Conservation (phyloP, 1,284 basidiomycete species). For the Boletus sp. region DNA sequence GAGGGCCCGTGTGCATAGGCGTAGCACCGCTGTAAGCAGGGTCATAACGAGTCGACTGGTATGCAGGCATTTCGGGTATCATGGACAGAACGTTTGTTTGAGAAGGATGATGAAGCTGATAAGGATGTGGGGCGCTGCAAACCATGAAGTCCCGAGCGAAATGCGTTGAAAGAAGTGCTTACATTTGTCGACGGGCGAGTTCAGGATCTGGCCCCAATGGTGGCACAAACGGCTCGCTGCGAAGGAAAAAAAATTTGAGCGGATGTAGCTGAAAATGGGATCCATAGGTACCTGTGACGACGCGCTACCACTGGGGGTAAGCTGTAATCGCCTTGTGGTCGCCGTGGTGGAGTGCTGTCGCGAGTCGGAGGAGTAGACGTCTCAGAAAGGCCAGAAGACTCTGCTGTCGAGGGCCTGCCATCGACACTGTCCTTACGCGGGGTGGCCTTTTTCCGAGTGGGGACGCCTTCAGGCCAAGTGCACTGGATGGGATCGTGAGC, state of each 20-base stretch:
- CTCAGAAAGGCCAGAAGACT: conserved; percentile 58
- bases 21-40: conserved; percentile 32
- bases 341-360: conserved; percentile 55
- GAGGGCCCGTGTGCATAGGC: conserved; percentile 24
- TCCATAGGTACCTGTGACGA: conserved; percentile 47
- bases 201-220: conserved; percentile 42
- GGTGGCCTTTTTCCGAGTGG: conserved; percentile 53
- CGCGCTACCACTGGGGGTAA: conserved; percentile 49
- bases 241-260: neutral
- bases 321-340: conserved; percentile 44
- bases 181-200: conserved; percentile 47
- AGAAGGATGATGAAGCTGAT: conserved; percentile 37
- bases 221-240: conserved; percentile 33
- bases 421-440: conserved; percentile 48
- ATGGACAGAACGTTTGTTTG: conserved; percentile 46
- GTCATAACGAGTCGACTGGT: conserved; percentile 50
- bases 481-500: conserved; percentile 46
- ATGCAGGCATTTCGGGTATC: conserved; percentile 55
- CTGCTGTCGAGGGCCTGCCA: conserved; percentile 58
- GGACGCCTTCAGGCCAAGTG: conserved; percentile 75
- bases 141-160: conserved; percentile 16
- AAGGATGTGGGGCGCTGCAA: conserved; percentile 30
- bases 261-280: neutral
- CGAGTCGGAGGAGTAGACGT: conserved; percentile 62
- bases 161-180: conserved; percentile 23